Conservation (phyloP, 306 rosid species). For the Quercus alba region DNA sequence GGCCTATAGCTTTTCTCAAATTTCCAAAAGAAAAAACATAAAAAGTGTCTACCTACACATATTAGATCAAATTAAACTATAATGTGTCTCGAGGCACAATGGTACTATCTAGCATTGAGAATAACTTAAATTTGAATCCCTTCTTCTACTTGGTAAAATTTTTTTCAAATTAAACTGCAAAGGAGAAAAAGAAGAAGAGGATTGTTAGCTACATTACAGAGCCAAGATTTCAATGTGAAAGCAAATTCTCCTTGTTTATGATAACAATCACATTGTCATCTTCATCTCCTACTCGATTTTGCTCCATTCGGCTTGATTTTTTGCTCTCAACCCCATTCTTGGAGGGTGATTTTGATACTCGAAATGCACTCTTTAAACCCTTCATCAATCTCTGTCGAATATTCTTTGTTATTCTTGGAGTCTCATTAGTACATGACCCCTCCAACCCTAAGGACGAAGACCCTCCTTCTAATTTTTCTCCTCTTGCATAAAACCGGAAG, state of each 20-base stretch:
- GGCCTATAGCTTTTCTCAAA: too few species aligned
- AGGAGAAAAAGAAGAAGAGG: not conserved
- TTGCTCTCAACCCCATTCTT: slow-evolving; percentile 3
- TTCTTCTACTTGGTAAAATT: too few species aligned
- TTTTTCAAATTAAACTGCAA: not conserved
- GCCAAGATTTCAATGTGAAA: not conserved
- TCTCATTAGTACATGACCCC: not conserved
- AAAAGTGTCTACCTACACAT: too few species aligned
- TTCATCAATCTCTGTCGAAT: slow-evolving; percentile 45
- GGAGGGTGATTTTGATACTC: slow-evolving; percentile 26
- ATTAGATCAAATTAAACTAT: too few species aligned
- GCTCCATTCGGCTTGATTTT: not conserved
- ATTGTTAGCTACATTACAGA: not conserved
- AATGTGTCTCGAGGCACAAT: too few species aligned
- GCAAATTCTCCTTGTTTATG: not conserved
- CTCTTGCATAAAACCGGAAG: slow-evolving; percentile 17
- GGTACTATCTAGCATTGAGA: too few species aligned
- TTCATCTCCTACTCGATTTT: slow-evolving; percentile 5
- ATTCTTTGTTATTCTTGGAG: slow-evolving; percentile 25
- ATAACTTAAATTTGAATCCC: too few species aligned
- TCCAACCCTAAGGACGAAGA: not conserved
- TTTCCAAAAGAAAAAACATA: too few species aligned
- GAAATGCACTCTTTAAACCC: slow-evolving; percentile 59
- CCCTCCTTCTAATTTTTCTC: not conserved
- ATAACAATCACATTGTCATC: not conserved